A percentile compares a stretch with the other conserved stretches of the same genome.
Evolutionary conservation across 768 basidiomycete genomes (phyloP).

Genomic region (Rhizopogon vinicolor): DNA sequence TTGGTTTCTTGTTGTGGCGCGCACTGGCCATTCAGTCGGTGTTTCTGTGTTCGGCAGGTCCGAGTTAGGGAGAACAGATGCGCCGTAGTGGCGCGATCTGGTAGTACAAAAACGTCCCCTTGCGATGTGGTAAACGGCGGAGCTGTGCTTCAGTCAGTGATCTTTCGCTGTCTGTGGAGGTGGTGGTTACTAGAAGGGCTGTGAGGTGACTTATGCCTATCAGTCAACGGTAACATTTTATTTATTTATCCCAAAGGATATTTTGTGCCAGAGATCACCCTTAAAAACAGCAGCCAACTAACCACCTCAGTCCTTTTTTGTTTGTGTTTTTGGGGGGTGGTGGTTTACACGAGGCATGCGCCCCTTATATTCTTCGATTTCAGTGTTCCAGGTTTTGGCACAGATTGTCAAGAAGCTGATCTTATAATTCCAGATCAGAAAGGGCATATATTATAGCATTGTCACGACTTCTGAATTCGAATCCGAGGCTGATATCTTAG

Average conservation of each 20-base stretch:
- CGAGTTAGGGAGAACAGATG: background rate
- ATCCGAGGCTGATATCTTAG: slow-evolving; percentile 23
- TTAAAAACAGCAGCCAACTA: background rate
- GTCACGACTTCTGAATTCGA: slow-evolving; percentile 58
- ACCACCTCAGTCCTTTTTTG: background rate
- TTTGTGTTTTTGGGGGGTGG: too few relatives aligned
- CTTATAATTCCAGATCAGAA: slow-evolving; percentile 42
- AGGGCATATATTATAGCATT: slow-evolving; percentile 60
- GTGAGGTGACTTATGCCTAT: background rate
- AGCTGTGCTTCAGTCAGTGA: background rate
- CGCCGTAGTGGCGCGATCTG: too few relatives aligned
- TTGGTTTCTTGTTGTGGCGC: background rate
- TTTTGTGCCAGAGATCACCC: background rate
- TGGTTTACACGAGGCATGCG: background rate
- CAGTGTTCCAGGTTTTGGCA: background rate
- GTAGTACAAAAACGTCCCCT: background rate
- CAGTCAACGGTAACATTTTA: too few relatives aligned
- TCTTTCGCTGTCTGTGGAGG: too few relatives aligned
- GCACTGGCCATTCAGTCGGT: background rate
- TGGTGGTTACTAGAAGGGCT: background rate
- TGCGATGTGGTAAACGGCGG: too few relatives aligned
- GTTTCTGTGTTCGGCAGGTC: too few relatives aligned
- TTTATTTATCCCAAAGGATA: background rate
- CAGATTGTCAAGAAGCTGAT: background rate
- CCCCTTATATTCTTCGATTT: background rate